A percentile compares a stretch with the other conserved stretches of the same genome.
These are phyloP conservation scores for Parasitella parasitica DNA, from an alignment of 371 early-diverging fungal species.

Conservation along the genomic window DNA sequence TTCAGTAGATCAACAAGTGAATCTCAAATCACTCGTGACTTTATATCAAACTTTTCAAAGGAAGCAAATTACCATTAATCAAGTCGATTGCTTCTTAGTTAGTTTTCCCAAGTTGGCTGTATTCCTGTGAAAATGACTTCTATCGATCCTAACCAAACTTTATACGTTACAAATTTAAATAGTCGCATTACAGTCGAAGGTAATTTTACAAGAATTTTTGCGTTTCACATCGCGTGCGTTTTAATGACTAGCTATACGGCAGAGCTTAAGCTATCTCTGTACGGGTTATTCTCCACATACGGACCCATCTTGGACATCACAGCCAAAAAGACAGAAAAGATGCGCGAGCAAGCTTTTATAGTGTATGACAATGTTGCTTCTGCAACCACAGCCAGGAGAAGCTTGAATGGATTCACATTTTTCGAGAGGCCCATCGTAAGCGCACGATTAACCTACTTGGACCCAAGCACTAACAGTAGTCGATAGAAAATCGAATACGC, in stretches of 20 bases:
- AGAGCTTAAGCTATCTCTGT: conserved; percentile 72
- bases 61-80: neutral
- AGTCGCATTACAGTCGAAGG: conserved; percentile 70
- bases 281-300: conserved; percentile 75
- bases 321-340: conserved; percentile 67
- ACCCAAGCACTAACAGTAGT: neutral
- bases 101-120: neutral
- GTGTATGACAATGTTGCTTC: conserved; percentile 77
- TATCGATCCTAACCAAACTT: conserved; percentile 65
- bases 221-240: no score
- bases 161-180: conserved; percentile 66
- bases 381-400: conserved; percentile 75
- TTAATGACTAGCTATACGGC: neutral
- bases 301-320: conserved; percentile 91
- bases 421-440: conserved; percentile 75
- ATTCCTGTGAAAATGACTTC: conserved; percentile 15
- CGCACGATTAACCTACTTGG: neutral
- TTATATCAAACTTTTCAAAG: neutral
- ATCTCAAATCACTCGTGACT: neutral
- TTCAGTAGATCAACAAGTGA: neutral
- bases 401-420: conserved; percentile 76
- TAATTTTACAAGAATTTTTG: conserved; percentile 17
- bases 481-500: conserved; percentile 75
- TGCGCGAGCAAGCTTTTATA: conserved; percentile 97
- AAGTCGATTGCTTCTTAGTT: neutral